Base-by-base conservation (phyloP, 2,329 filamentous ascomycete species). In the Colletotrichum sojae region DNA sequence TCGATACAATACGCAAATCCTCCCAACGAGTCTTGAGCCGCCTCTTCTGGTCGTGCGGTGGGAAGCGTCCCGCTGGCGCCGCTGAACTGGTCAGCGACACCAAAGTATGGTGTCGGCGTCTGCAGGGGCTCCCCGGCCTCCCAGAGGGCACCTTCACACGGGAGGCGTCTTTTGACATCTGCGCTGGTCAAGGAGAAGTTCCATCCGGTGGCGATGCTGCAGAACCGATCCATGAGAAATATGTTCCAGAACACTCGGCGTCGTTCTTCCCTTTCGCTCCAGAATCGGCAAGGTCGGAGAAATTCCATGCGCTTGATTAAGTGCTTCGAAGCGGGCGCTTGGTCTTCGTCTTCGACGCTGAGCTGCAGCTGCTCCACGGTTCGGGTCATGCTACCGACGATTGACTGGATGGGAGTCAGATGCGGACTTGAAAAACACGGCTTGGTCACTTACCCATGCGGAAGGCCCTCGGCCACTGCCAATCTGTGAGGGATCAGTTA, bases 1-100 rank as follows among this genome's bases (percentile, higher is more conserved):
- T 84, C 82, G n/a, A 84, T 79, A n/a, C 77, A 78, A 67, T 83
- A 84, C 0, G 83, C 82, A 58, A 83, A 83, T 0, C 81, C 81
- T 13, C 78, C 82, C 2, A 83, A 62, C 5, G 75, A 75, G 6
- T 73, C 72, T 20, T 78, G 74, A 9, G 75, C 75, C 3, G 73
- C 74, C 13, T 71, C 65, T 4, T 75, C 73, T 36, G 64, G 72
- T 70, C 54, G 72, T 43, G 57, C 69, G 54, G 52, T 72, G 43
- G 67, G 74, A 12, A 75, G 67, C 2, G 70, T 52, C 13, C 71
- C 71, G 40, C 39, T 70, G 31, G 67, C 53, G n/a, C 36, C 63
- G 46, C 71, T 73, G 10, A 75, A 73, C 52, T 75, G 75, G 39
- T 81, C 78, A 2, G 78, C 75, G 5, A 83, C 76, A 6, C 81